Evolutionary conservation across 768 basidiomycete genomes (phyloP), one percentile per base, ranked within the genome.

Genomic region (Epithele typhae): DNA sequence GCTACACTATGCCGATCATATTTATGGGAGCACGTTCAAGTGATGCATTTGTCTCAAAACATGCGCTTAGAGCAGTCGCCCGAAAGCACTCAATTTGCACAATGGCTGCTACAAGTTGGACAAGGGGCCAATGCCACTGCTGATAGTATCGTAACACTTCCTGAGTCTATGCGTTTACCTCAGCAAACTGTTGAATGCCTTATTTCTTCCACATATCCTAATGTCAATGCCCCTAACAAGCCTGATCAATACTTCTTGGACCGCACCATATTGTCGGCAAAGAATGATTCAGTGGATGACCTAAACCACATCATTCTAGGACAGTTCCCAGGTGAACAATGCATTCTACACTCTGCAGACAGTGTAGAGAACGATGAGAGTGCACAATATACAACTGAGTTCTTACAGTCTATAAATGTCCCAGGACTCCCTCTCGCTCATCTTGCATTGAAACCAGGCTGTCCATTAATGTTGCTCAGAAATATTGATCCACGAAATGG

Each of bases 391-490:
- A 36, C 42, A 23, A 18, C 37, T 18, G 62, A 63, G 4, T 58
- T 53, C 35, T 40, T 63, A 1, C 45, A 60, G 24, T 55, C 61
- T 27, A 64, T 78, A n/a, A 61, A 64, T 24, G 51, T 62, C 3
- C 59, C 67, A 35, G 66, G 69, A 7, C 58, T 78, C 34, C 77
- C 76, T 1, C 61, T 23, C 64, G 46, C 34, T 4, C 12, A 51
- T 12, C 38, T 55, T 17, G 40, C 10, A 5, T 24, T 53, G 2
- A 58, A 58, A 37, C 15, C 23, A 4, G 57, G 46, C 5, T 54
- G 68, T 42, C 55, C 70, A 4, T 37, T 77, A 0, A 76, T 78
- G 48, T 50, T 78, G 1, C 56, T 79, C 0, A 41, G 70, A 0
- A 78, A 79, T 52, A 54, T 78, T 15, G 54, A 61, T 38, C 67